These are phyloP conservation scores for Phaeosphaeria sp. DNA, from an alignment of 2,329 filamentous ascomycete species.

Conservation along the genomic window DNA sequence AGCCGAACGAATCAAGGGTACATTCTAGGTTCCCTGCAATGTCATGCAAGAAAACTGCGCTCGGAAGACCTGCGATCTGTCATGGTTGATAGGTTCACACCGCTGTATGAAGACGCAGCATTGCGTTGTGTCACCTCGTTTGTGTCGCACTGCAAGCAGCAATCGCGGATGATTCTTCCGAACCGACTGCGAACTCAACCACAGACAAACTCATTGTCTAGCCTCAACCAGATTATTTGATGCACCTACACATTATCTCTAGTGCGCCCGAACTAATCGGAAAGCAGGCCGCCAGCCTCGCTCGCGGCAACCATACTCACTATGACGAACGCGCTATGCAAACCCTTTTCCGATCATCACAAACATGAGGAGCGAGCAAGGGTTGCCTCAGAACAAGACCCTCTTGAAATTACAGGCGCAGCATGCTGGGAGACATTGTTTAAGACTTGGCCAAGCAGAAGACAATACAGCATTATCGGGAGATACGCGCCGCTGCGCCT, in stretches of 20 bases:
- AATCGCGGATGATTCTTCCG: conserved; percentile 36
- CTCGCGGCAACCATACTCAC: conserved; percentile 40
- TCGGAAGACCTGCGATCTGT: conserved; percentile 13
- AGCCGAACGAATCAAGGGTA: conserved; percentile 24
- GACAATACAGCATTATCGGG: background rate
- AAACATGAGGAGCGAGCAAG: conserved; percentile 16
- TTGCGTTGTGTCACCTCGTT: conserved; percentile 39
- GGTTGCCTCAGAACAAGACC: conserved; percentile 19
- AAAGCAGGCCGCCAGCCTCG: conserved; percentile 41
- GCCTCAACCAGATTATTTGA: conserved; percentile 41
- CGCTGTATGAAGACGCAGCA: conserved; percentile 44
- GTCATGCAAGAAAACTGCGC: conserved; percentile 42
- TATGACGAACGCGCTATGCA: conserved; percentile 29
- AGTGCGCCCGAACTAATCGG: conserved; percentile 46
- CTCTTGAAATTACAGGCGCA: conserved; percentile 38
- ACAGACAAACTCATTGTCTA: conserved; percentile 41
- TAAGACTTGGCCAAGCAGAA: conserved; percentile 21
- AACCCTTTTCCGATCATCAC: conserved; percentile 19
- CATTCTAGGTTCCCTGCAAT: conserved; percentile 5
- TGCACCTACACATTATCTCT: conserved; percentile 44
- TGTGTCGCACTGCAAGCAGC: conserved; percentile 33
- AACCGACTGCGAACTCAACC: conserved; percentile 33
- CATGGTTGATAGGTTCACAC: conserved; percentile 21
- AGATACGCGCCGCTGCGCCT: conserved; percentile 1
- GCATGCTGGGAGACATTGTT: conserved; percentile 18